Conservation (phyloP, 257 asterid genomes). For the Handroanthus guayacan region DNA sequence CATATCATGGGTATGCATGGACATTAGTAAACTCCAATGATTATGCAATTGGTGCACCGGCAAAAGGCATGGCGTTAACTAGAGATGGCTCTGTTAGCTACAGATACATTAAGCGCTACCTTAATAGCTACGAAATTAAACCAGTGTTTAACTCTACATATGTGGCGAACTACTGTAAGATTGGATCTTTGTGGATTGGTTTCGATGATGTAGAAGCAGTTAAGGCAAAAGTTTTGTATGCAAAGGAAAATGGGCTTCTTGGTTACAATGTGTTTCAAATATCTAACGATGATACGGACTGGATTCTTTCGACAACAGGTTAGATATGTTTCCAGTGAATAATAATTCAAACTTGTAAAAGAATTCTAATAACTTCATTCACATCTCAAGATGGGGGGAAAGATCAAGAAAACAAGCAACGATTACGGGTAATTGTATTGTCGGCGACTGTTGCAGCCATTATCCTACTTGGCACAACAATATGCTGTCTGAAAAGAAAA, state of each 20-base stretch:
- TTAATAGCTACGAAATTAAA: conserved; percentile 25
- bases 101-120: conserved; percentile 29
- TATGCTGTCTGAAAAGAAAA: no score
- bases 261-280: conserved; percentile 44
- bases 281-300: conserved; percentile 38
- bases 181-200: conserved; percentile 42
- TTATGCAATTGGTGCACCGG: conserved; percentile 39
- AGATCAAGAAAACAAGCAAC: no score
- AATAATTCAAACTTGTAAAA: no score
- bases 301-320: conserved; percentile 50
- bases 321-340: background rate
- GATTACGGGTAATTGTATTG: no score
- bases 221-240: conserved; percentile 48
- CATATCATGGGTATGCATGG: conserved; percentile 60
- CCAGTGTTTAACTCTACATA: conserved; percentile 45
- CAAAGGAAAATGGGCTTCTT: conserved; percentile 43
- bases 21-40: conserved; percentile 42
- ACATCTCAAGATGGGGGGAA: no score
- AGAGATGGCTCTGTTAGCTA: conserved; percentile 43
- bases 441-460: no score
- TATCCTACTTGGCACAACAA: no score
- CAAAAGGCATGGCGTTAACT: conserved; percentile 38
- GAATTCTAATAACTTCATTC: no score
- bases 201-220: conserved; percentile 49
- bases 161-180: conserved; percentile 38